Evolutionary conservation across 495 filamentous ascomycete genomes (phyloP), one percentile per base, ranked within the genome.

Genomic region (Tuber magnatum): DNA sequence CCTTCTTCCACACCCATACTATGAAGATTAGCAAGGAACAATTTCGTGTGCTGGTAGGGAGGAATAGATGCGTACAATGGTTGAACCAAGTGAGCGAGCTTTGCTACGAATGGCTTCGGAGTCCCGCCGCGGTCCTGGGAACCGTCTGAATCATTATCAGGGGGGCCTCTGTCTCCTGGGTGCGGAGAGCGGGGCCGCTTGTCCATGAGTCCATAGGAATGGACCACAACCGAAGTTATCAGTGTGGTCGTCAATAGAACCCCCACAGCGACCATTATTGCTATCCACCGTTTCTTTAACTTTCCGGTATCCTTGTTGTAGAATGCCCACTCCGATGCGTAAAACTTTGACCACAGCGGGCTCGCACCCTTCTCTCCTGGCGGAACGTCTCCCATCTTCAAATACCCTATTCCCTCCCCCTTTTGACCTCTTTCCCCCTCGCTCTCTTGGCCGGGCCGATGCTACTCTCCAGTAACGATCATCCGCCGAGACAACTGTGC

Each of bases 1-100:
- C 89, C 90, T 78, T 79, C 79, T 18, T 80, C 71, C 6, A 79
- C 72, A 51, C 86, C 86, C 80, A 82, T 80, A 3, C 80, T 82
- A 2, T 65, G 20, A 35, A 35, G 41, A 35, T 79, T 44, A 80
- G 71, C 39, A 76, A 32, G 32, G 51, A 7, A 32, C n/a, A 16
- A 6, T 61, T 61, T 61, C 24, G n/a, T 32, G 51, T 61, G 12
- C 51, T 4, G 28, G 9, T 16, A 28, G 12, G 51, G n/a, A 7
- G 16, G 51, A n/a, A 16, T 61, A 16, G 51, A 61, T 61, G 8
- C 28, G 9, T 61, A 61, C 51, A 61, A 61, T 61, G 51, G 51
- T 28, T 61, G 51, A 32, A 61, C 51, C n/a, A 61, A 32, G 28
- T 61, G 51, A 61, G 51, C n/a, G 14, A 61, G 51, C 51, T 61